These are phyloP conservation scores for Euphorbia pulcherrima DNA, from an alignment of 345 rosid species.

Conservation along the genomic window DNA sequence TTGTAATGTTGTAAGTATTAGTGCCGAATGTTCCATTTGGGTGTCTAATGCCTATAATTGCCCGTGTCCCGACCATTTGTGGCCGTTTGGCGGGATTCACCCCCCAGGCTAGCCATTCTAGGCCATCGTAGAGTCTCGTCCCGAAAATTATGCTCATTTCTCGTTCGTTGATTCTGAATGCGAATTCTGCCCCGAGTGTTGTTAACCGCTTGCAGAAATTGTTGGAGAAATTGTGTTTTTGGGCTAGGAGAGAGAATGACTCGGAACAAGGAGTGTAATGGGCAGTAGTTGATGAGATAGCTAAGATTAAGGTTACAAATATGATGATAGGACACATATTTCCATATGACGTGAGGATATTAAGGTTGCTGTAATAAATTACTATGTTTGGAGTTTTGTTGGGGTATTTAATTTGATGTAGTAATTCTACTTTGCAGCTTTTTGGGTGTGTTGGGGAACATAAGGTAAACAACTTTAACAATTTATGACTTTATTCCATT, in stretches of 20 bases:
- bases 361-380: neutral
- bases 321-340: neutral
- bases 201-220: conserved; percentile 27
- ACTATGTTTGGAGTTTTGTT: neutral
- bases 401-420: neutral
- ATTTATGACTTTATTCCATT: conserved; percentile 5
- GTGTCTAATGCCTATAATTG: conserved; percentile 37
- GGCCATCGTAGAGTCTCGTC: neutral
- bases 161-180: conserved; percentile 18
- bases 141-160: conserved; percentile 34
- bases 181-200: conserved; percentile 36
- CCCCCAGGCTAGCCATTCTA: conserved; percentile 63
- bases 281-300: neutral
- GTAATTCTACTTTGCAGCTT: no score
- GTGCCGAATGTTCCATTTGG: conserved; percentile 1
- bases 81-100: conserved; percentile 39
- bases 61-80: conserved; percentile 53
- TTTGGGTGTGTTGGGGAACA: neutral
- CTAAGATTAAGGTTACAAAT: neutral
- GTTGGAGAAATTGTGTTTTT: neutral
- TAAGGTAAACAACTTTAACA: neutral
- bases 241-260: neutral
- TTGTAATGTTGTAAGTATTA: conserved; percentile 34
- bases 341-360: neutral
- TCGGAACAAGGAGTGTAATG: conserved; percentile 11